A percentile compares a stretch with the other conserved stretches of the same genome.
Evolutionary conservation across 768 basidiomycete species (phyloP).

Genomic region (Terana coerulea): DNA sequence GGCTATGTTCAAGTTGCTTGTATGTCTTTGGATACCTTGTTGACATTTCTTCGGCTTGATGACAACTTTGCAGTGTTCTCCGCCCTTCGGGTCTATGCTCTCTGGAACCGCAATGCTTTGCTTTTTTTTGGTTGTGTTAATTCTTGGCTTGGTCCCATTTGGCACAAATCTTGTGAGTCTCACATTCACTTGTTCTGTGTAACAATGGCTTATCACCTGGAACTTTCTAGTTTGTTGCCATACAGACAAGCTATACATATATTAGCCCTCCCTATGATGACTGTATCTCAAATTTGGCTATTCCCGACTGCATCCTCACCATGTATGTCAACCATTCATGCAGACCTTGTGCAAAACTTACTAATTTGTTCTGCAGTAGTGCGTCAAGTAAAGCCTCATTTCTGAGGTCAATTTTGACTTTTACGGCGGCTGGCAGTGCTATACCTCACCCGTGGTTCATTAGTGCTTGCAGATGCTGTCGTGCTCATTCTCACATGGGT

Average conservation of each 20-base stretch:
- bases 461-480: background rate
- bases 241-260: background rate
- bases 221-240: background rate
- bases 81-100: background rate
- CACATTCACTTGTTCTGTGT: background rate
- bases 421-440: background rate
- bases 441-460: background rate
- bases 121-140: background rate
- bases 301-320: background rate
- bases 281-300: background rate
- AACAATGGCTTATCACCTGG: too few species aligned
- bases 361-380: background rate
- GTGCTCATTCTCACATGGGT: background rate
- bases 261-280: background rate
- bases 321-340: too few species aligned
- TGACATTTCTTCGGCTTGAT: background rate
- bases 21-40: too few species aligned
- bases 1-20: too few species aligned
- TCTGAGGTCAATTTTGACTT: background rate
- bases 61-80: background rate
- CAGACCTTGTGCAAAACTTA: background rate
- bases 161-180: background rate
- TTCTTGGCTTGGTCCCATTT: background rate
- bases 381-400: too few species aligned
- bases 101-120: background rate